Base-by-base conservation (phyloP, 495 filamentous ascomycete genomes). In the Penicillium malachiteum region DNA sequence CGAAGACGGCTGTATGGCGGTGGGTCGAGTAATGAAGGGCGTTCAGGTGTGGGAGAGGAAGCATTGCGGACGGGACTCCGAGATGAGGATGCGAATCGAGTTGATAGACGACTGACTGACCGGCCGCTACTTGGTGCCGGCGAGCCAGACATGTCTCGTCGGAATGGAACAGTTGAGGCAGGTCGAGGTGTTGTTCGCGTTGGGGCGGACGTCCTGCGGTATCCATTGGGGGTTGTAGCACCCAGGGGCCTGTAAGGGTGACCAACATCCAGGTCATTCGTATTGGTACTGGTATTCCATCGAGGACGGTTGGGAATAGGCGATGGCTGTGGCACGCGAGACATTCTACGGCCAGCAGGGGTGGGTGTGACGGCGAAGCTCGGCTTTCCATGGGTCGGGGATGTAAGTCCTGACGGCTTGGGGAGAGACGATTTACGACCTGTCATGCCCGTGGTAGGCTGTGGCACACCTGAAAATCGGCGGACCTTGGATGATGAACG, bases 271-370 rank as follows among this genome's bases (percentile, higher is more conserved):
- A 85, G 76, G 52, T 88, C 84, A 5, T 77, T 79, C 45, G 87
- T 83, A 64, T 91, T 94, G 11, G 83, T 84, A 35, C 86, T 90
- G 7, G 65, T 55, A 65, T 88, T 96, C 92, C 92, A 97, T 49
- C 87, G 81, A 12, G 92, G 92, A 38, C 87, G 84, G 60, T 81
- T 81, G 53, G 81, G 78, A 18, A 68, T 58, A 12, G 71, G 73
- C 2, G 82, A 78, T 5, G 67, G 58, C 4, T 71, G 56, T 3
- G 74, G 65, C 14, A 81, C 79, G 37, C 79, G 76, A 18, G 75
- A 69, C 21, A 71, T 55, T 40, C 77, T 75, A 58, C 77, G 77
- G 5, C 61, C 44, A 17, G 67, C 75, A 57, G 69, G 77, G 3
- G 83, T 81, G 7, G 86, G 85, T 0, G 85, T 89, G 9, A 76